Base-by-base conservation (phyloP, 1,284 basidiomycete species). In the Heterobasidion irregulare region DNA sequence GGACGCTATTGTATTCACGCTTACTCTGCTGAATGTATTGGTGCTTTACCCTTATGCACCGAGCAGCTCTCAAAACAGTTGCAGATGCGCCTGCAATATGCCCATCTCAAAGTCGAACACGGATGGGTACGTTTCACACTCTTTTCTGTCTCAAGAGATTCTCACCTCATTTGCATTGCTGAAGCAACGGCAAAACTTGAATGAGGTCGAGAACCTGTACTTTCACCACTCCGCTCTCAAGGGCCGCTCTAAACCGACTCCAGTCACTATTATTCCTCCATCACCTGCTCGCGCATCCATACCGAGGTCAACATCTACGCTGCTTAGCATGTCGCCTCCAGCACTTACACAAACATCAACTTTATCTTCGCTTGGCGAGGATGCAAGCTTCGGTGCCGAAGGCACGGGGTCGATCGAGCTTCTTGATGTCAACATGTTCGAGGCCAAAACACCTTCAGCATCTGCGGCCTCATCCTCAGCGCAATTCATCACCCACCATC, bases 131-230 rank as follows among this genome's bases (percentile, higher is more conserved):
- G 83, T 72, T 56, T 45, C 43, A 35, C 50, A 7, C 4, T 19
- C 33, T 18, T 15, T 4, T 13, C 53, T 8, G 15, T 32, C 9
- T 38, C 5, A 26, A 12, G 16, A 26, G 3, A 48, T 35, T 35
- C 8, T 33, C 15, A 13, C 6, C 45, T 56, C 16, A 52, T 51
- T 38, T 15, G 41, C 13, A 26, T 50, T 16, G 45, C 32, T 6
- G 26, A 56, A 88, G 85, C 83, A 86, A 83, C 75, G 80, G 52
- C 86, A 89, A 67, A 85, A 77, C 49, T 68, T 89, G 45, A 86
- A 84, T 63, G 86, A 89, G 66, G 86, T 89, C 9, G 86, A 89
- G 65, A 89, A 89, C 62, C 73, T 89, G 10, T 89, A 88, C 71
- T 88, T 87, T 62, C 82, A 82, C 57, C 83, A 85, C 60, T 83